Evolutionary conservation across 164 flowering plant species (phyloP).

Genomic region (Hamamelis virginiana): DNA sequence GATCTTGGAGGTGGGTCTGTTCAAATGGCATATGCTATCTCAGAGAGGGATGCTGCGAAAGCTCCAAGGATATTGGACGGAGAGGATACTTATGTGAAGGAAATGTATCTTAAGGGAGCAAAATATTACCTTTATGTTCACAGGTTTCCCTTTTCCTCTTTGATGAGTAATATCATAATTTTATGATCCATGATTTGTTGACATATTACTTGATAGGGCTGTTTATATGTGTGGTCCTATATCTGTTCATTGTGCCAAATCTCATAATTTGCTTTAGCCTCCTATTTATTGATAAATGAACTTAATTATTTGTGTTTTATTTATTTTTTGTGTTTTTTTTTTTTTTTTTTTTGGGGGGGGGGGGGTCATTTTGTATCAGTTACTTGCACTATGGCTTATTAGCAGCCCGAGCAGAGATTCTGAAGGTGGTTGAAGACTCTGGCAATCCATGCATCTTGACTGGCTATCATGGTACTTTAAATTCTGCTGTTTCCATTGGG

Average conservation of each 20-base stretch:
- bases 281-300: too few relatives aligned
- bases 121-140: conserved; percentile 87
- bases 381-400: conserved; percentile 90
- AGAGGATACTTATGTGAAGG: conserved; percentile 79
- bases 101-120: conserved; percentile 69
- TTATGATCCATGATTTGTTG: neutral
- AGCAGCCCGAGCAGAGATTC: conserved; percentile 96
- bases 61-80: conserved; percentile 67
- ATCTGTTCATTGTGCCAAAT: neutral
- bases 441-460: conserved; percentile 77
- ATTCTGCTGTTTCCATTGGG: too few relatives aligned
- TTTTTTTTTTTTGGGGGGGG: too few relatives aligned
- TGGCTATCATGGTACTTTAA: conserved; percentile 67
- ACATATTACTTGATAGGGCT: too few relatives aligned
- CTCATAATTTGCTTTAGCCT: neutral
- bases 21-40: conserved; percentile 98
- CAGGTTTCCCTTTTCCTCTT: conserved; percentile 49
- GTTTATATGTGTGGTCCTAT: too few relatives aligned
- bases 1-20: conserved; percentile 99
- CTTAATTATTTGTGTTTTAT: conserved; percentile 9
- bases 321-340: too few relatives aligned
- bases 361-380: conserved; percentile 49
- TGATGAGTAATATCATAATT: neutral
- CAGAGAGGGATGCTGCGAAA: conserved; percentile 68
- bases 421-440: conserved; percentile 52